phyloP scores from a whole-genome alignment of 495 filamentous ascomycete species.

The Penicillium argentinense region DNA sequence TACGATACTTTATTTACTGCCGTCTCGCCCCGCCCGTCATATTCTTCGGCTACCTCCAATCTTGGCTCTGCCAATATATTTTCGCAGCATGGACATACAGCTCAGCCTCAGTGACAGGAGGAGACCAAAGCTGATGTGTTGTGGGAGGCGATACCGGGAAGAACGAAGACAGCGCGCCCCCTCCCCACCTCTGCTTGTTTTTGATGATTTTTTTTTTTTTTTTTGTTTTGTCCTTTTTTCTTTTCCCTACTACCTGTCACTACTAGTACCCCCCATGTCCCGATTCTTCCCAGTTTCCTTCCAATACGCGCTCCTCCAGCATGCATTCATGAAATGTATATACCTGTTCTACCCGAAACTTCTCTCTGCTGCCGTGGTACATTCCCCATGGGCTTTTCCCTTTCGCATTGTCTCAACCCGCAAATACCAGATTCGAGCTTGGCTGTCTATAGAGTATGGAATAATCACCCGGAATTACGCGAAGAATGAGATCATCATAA shows the following conservation, averaged over 20 bases:
- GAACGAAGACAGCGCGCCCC: slow-evolving; percentile 9
- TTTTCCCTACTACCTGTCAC: slow-evolving; percentile 10
- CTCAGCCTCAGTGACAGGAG: slow-evolving; percentile 5
- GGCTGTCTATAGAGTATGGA: slow-evolving; percentile 40
- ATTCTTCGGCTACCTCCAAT: neutral
- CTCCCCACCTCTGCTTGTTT: slow-evolving; percentile 6
- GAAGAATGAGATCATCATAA: slow-evolving; percentile 34
- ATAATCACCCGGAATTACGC: slow-evolving; percentile 33
- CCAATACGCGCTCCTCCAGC: slow-evolving; percentile 15
- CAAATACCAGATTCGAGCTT: slow-evolving; percentile 35
- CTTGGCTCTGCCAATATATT: neutral
- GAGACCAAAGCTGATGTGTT: slow-evolving; percentile 8
- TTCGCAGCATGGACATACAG: slow-evolving; percentile 9
- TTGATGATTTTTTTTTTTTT: slow-evolving; percentile 12
- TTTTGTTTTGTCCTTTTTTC: slow-evolving; percentile 6
- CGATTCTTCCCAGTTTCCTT: slow-evolving; percentile 12
- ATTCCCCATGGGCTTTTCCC: slow-evolving; percentile 10
- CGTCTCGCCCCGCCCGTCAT: neutral
- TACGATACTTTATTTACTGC: slow-evolving; percentile 14
- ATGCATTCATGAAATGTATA: slow-evolving; percentile 44
- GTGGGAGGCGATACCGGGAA: slow-evolving; percentile 9
- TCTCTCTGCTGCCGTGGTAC: slow-evolving; percentile 18
- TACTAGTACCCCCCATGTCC: slow-evolving; percentile 5
- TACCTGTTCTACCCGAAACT: slow-evolving; percentile 22
- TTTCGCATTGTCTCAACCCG: slow-evolving; percentile 25